phyloP scores from a whole-genome alignment of 2,329 filamentous ascomycete genomes.

The Paraconiothyrium sp. region DNA sequence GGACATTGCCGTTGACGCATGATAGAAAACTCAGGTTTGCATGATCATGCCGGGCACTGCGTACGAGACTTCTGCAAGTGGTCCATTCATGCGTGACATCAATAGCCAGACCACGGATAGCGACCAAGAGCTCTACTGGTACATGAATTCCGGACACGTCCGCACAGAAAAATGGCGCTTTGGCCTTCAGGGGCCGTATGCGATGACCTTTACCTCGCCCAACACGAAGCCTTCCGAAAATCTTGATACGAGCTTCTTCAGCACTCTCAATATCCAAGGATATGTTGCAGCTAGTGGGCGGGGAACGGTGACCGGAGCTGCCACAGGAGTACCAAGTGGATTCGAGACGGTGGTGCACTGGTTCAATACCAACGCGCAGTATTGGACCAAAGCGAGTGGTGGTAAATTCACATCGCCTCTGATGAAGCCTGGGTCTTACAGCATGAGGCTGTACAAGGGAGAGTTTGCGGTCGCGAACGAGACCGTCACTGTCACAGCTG shows the following conservation, averaged over 20 bases:
- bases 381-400: constrained; percentile 58
- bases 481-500: constrained; percentile 29
- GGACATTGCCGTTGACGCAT: not conserved
- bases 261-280: constrained; percentile 28
- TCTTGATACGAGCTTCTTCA: constrained; percentile 35
- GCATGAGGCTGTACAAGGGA: constrained; percentile 32
- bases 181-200: constrained; percentile 34
- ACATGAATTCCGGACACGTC: constrained; percentile 37
- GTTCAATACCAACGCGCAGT: constrained; percentile 68
- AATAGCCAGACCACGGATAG: constrained; percentile 30
- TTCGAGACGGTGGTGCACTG: constrained; percentile 62
- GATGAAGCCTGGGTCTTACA: constrained; percentile 35
- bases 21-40: constrained; percentile 30
- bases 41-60: constrained; percentile 38
- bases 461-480: constrained; percentile 32
- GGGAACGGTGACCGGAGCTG: constrained; percentile 28
- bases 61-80: constrained; percentile 33
- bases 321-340: constrained; percentile 26
- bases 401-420: constrained; percentile 29
- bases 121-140: constrained; percentile 37
- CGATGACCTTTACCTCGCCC: constrained; percentile 30
- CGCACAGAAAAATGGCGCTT: constrained; percentile 35
- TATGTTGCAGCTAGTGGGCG: constrained; percentile 31
- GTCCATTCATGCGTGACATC: constrained; percentile 38
- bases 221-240: constrained; percentile 26